A percentile compares a stretch with the other conserved stretches of the same genome.
Conservation (phyloP, 148 eudicot genomes). For the Rhododendron ferrugineum region DNA sequence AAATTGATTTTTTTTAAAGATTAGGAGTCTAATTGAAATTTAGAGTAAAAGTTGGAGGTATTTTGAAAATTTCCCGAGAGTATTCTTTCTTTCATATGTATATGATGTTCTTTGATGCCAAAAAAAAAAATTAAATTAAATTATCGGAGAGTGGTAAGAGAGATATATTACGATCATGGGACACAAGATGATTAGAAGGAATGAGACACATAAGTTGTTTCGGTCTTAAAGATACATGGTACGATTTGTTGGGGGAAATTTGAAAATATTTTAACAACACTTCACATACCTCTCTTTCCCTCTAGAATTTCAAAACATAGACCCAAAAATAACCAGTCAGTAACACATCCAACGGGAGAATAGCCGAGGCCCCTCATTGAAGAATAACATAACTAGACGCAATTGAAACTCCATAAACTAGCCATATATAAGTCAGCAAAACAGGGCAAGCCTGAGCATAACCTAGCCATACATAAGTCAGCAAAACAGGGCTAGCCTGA, state of each 20-base stretch:
- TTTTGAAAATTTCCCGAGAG: too few species aligned
- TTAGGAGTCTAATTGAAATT: too few species aligned
- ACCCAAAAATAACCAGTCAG: not conserved
- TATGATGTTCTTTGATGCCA: too few species aligned
- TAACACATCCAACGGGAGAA: not conserved
- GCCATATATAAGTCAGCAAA: not conserved
- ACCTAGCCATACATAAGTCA: not conserved
- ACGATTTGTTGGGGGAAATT: too few species aligned
- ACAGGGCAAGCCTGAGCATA: not conserved
- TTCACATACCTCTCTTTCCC: not conserved
- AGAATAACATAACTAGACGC: not conserved
- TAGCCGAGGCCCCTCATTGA: not conserved
- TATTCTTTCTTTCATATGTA: too few species aligned
- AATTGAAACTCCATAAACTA: not conserved
- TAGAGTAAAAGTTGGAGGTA: too few species aligned
- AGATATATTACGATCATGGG: too few species aligned
- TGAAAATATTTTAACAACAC: not conserved
- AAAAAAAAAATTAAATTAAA: fast-evolving
- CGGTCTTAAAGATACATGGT: too few species aligned
- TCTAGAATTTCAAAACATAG: not conserved
- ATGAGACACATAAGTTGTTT: too few species aligned
- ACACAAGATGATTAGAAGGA: too few species aligned
- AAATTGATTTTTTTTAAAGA: too few species aligned
- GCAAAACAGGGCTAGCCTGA: not conserved
- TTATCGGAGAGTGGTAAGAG: too few species aligned